Conservation (phyloP, 225 moss, liverwort and hornwort genomes). For the Polytrichum commune region DNA sequence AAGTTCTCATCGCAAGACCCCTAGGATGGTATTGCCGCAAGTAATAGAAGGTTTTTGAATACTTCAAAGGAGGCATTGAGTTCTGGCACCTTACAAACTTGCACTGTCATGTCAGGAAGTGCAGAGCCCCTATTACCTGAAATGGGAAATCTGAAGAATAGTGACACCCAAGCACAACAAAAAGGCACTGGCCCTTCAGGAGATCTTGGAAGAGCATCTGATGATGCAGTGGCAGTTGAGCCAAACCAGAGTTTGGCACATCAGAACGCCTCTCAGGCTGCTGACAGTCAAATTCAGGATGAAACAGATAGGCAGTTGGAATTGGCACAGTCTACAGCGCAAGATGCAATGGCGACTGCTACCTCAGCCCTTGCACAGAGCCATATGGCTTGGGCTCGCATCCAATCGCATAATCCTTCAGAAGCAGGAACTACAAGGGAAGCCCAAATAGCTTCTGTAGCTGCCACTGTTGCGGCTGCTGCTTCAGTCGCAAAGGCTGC, state of each 20-base stretch:
- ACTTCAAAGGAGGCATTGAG: no score
- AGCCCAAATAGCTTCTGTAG: constrained; percentile 67
- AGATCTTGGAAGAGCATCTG: constrained; percentile 26
- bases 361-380: constrained; percentile 66
- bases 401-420: constrained; percentile 52
- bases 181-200: constrained; percentile 13
- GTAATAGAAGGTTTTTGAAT: no score
- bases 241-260: constrained; percentile 16
- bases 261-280: constrained; percentile 17
- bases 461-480: constrained; percentile 86
- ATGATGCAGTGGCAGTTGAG: constrained; percentile 19
- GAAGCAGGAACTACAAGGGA: constrained; percentile 54
- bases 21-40: no score
- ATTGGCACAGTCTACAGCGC: constrained; percentile 56
- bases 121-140: constrained; percentile 37
- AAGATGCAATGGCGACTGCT: constrained; percentile 59
- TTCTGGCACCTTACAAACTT: no score
- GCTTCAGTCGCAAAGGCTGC: constrained; percentile 97
- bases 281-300: constrained; percentile 16
- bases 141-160: constrained; percentile 17
- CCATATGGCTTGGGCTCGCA: constrained; percentile 55
- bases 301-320: constrained; percentile 44
- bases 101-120: constrained; percentile 14
- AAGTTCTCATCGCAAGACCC: no score
- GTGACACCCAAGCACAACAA: constrained; percentile 22